Conservation (phyloP, 2,329 filamentous ascomycete species). For the Pyrenophora graminea region DNA sequence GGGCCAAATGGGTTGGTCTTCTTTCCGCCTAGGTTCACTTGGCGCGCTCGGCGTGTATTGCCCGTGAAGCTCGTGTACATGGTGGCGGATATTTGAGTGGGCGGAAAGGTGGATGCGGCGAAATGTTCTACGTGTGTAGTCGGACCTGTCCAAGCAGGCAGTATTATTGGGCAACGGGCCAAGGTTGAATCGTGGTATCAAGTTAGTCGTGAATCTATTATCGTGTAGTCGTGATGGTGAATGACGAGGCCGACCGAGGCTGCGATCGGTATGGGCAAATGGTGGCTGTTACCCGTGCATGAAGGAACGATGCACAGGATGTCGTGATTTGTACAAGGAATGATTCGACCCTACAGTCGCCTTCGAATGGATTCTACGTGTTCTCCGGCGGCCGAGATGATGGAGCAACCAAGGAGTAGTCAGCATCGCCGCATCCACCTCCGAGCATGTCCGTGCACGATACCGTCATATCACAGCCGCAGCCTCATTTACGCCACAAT, state of each 20-base stretch:
- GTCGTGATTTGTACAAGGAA: constrained; percentile 1
- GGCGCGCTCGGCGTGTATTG: constrained; percentile 78
- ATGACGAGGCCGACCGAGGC: constrained; percentile 4
- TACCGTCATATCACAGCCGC: constrained; percentile 6
- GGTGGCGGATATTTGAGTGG: constrained; percentile 17
- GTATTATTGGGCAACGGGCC: background rate
- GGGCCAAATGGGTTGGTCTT: constrained; percentile 75
- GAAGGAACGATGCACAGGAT: background rate
- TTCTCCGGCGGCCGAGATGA: constrained; percentile 5
- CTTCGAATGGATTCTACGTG: constrained; percentile 15
- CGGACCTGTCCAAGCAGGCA: background rate
- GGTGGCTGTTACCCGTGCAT: background rate
- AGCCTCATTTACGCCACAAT: too few relatives aligned
- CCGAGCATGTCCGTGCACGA: constrained; percentile 10
- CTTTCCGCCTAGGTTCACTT: constrained; percentile 92
- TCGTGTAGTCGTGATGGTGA: constrained; percentile 3
- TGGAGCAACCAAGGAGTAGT: constrained; percentile 9
- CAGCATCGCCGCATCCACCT: constrained; percentile 13
- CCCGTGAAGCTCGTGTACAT: constrained; percentile 97
- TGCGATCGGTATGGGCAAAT: background rate
- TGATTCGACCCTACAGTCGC: background rate
- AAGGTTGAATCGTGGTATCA: background rate
- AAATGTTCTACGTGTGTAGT: background rate
- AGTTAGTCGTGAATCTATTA: constrained; percentile 10
- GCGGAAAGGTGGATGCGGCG: background rate